Base-by-base conservation (phyloP, 768 basidiomycete genomes). In the Leucosporidium creatinivorum region DNA sequence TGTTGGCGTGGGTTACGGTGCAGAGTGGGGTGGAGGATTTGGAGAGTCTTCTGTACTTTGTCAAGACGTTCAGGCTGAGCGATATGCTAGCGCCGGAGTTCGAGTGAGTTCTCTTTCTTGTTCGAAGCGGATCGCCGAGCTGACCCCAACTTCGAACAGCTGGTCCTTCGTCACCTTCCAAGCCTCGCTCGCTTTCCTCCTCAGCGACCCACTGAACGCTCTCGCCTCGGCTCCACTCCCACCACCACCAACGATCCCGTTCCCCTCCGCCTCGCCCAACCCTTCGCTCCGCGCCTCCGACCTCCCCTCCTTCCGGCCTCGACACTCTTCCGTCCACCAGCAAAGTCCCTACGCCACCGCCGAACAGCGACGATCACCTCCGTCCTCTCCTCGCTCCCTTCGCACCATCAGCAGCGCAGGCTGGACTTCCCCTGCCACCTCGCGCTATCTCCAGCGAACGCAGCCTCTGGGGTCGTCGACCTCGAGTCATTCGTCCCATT, bases 111-210 rank as follows among this genome's bases (percentile, higher is more conserved):
- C 31, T 26, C 47, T 9, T 18, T 55, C 12, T 18, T 19, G 18
- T 12, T 28, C 17, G 39, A 44, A 13, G 8, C 15, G 8, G 39
- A 44, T 9, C 39, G 6, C 25, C 44, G 23, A 9, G 12, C 39
- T 63, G 33, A 50, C 13, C 49, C 39, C 1, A 18, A 19, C 33
- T 33, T 26, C 25, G 18, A 39, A 15, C 69, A 72, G 67, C 47
- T 72, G 70, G 70, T 59, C 70, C n/a, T 33, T 72, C 15, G 70
- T 65, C n/a, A 68, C 69, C 25, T 72, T 72, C 60, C 67, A 72
- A 61, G 70, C 70, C 2, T 62, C 70, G 4, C 48, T 72, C 18
- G 66, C 67, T 3, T 72, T 61, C 44, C 59, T 72, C 12, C 67
- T 58, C 51, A 65, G 58, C 50, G 70, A 72, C 31, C 70, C 70